Base-by-base conservation (phyloP, 306 rosid species). In the Sicyos edulis region DNA sequence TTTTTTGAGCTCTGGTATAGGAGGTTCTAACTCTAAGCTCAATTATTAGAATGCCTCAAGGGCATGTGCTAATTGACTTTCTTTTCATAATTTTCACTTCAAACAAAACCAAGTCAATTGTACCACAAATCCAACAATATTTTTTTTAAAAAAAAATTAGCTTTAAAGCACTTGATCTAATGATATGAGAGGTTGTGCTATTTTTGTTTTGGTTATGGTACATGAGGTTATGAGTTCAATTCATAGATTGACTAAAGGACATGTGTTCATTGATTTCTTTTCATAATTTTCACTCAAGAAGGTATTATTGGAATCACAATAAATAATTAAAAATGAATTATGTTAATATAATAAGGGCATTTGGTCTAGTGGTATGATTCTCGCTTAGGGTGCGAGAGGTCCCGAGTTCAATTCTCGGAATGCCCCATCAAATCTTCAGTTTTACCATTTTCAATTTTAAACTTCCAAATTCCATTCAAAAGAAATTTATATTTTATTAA, bases 351-450 rank as follows among this genome's bases (percentile, higher is more conserved):
- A 37, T 5, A 37, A 10, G 61, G 61, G 61, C 61, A 55, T 55
- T 55, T 55, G 61, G 61, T 55, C 61, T 55, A 55, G 61, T 55
- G 61, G 61, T 55, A 55, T 55, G 61, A 55, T 55, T 55, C 61
- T 55, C 15, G 61, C 61, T 55, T 55, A 2, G 61, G 61, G 61
- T 55, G 61, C 61, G 15, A 55, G 61, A 55, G 61, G 61, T 55
- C 32, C 61, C 61, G 61, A 55, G 61, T 55, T 55, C 61, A 6
- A 55, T 55, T 55, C 61, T 55, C 57, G 57, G 57, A 53, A 53
- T 53, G 57, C 57, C 57, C 57, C 57, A 5, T 17, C 12, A 1
- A 8, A 26, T 26, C 4, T 32, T 32, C 37, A 4, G 37, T 29
- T 4, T 19, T 34, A 37, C 26, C 51, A 0, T 44, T 42, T 42